Evolutionary conservation across 805 yeast species (phyloP).

Genomic region (Ogataea polymorpha): DNA sequence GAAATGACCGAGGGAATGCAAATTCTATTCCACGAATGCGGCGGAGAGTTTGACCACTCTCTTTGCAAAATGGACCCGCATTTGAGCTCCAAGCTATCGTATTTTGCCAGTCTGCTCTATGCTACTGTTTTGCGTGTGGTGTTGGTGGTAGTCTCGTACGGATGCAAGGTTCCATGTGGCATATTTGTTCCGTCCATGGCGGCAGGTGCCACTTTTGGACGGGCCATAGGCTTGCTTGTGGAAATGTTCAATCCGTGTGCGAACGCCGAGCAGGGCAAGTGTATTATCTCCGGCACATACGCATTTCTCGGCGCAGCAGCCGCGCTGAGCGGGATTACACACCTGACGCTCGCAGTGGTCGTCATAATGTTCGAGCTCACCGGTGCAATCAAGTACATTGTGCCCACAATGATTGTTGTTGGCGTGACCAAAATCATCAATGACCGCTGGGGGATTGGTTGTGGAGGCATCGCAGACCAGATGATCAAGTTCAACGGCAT

Average conservation of each 20-base stretch:
- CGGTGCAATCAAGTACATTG: conserved; percentile 86
- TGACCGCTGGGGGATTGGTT: conserved; percentile 65
- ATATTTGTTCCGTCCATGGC: conserved; percentile 97
- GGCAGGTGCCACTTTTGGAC: conserved; percentile 91
- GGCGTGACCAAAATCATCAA: conserved; percentile 81
- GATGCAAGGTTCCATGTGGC: conserved; percentile 96
- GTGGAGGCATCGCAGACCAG: conserved; percentile 91
- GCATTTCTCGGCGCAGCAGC: conserved; percentile 97
- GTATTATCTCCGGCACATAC: conserved; percentile 91
- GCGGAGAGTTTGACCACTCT: conserved; percentile 35
- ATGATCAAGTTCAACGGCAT: conserved; percentile 86
- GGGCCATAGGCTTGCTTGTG: conserved; percentile 76
- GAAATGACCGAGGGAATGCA: conserved; percentile 98
- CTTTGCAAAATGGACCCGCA: conserved; percentile 35
- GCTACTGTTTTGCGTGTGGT: conserved; percentile 73
- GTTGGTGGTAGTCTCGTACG: conserved; percentile 81
- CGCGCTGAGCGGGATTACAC: conserved; percentile 90
- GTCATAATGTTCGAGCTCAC: conserved; percentile 95
- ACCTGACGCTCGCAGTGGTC: conserved; percentile 87
- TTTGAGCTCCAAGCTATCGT: conserved; percentile 26
- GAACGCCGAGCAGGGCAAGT: conserved; percentile 37
- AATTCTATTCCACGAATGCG: conserved; percentile 80
- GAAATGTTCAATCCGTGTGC: conserved; percentile 42
- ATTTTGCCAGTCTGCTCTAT: conserved; percentile 52
- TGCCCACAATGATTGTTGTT: conserved; percentile 96